Conservation (phyloP, 352 stramenopile species). For the Phytophthora chlamydospora region DNA sequence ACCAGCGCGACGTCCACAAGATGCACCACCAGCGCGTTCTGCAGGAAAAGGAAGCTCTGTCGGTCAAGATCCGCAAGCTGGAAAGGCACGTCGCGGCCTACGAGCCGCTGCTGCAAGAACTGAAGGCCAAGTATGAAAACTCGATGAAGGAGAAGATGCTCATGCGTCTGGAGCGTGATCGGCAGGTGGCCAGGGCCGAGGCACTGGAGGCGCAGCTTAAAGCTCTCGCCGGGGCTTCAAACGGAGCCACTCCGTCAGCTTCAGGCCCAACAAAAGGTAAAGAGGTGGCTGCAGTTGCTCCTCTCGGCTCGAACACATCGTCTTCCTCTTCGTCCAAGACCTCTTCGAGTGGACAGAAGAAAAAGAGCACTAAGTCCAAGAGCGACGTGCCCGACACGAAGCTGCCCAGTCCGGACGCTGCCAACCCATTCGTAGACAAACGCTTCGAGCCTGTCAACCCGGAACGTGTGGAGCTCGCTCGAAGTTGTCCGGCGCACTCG, state of each 20-base stretch:
- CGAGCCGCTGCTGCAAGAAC: constrained; percentile 92
- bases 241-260: constrained; percentile 4
- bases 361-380: constrained; percentile 49
- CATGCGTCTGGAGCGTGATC: constrained; percentile 94
- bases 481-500: constrained; percentile 91
- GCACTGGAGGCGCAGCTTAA: constrained; percentile 90
- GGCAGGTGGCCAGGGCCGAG: constrained; percentile 87
- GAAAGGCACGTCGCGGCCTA: constrained; percentile 92
- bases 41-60: constrained; percentile 95
- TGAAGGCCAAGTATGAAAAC: constrained; percentile 94
- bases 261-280: constrained; percentile 32
- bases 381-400: constrained; percentile 54
- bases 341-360: constrained; percentile 35
- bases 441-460: constrained; percentile 68
- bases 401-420: constrained; percentile 60
- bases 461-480: constrained; percentile 81
- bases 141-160: constrained; percentile 98
- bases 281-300: constrained; percentile 31
- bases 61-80: constrained; percentile 91
- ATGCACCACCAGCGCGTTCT: constrained; percentile 96
- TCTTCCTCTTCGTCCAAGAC: constrained; percentile 23
- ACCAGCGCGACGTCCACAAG: constrained; percentile 95
- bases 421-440: constrained; percentile 80
- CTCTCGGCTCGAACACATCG: constrained; percentile 22
- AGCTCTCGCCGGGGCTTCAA: constrained; percentile 29